Base-by-base conservation (phyloP, 352 stramenopile species). In the Paralagenidium karlingii region DNA sequence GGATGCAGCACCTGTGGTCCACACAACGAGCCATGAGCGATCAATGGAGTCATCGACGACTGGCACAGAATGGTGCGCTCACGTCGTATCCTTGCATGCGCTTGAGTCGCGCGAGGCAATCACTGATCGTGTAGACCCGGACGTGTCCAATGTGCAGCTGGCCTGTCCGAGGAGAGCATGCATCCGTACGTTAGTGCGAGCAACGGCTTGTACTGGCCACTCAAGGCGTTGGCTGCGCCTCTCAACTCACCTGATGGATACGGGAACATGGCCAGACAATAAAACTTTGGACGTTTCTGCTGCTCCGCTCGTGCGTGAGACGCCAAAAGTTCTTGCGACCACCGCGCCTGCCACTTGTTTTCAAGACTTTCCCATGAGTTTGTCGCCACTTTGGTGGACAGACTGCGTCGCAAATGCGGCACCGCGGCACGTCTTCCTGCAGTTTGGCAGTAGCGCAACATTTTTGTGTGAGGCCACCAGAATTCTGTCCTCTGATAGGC, bases 71-170 rank as follows among this genome's bases (percentile, higher is more conserved):
- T 12, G 15, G 16, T 5, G 3, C 11, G 44, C 53, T 20, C 34
- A 78, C 95, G 52, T 98, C 77, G 53, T 89, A 96, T 19, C 87
- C 92, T 32, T 95, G 89, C 94, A 99, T 98, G 27, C 92, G 74
- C 65, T 94, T 98, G 46, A 98, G 94, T 0, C 96, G 85, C 16
- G 94, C 67, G 68, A 99, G 96, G 37, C 96, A 94, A 64, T 99
- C 96, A 31, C 94, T 98, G 42, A 98, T 97, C 49, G 84, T 98
- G 68, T 99, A 99, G 45, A 98, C 96, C 53, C 97, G 94, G 24
- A 98, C 94, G 71, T 99, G 96, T 32, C 96, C 96, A 15, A 99
- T 97, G 60, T 99, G 96, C 40, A 99, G 58, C 41, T 93, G 80
- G 1, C 82, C 81, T 77, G 29, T 22, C 13, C 3, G 19, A 21